Base-by-base conservation (phyloP, 2,329 filamentous ascomycete genomes). In the Colletotrichum cuscutae region DNA sequence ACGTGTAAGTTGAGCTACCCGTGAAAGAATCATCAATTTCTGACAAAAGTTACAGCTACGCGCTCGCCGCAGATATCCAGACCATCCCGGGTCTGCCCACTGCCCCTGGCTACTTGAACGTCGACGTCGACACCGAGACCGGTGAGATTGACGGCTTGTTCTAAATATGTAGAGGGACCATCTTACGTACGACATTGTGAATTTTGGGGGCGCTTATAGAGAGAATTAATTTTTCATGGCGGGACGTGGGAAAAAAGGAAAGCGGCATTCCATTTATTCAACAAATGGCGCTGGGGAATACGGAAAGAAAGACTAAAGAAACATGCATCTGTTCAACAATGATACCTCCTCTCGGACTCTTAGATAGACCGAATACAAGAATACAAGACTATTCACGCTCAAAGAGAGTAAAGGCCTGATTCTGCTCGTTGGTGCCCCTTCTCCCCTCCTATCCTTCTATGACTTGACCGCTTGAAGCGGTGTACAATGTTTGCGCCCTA, bases 21-120 rank as follows among this genome's bases (percentile, higher is more conserved):
- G 26, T 11, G 12, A 5, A 24, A 12, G 8, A 57, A 64, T 72
- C 63, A 76, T 79, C 74, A 76, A 77, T 79, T 76, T 76, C 83
- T 88, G 80, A 87, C 75, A 63, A 8, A 7, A 7, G 42, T 67
- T 59, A 57, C 76, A 93, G 93, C 66, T 98, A 98, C 78, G 97
- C 97, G 7, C 89, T 98, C 74, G 97, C 97, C 66, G 97, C 97
- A 15, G 97, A 99, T 80, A 98, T 99, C 76, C 97, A 98, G 87
- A 99, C 97, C 1, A 99, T 99, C 76, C 97, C 97, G 15, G 97
- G 97, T 74, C 87, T 99, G 76, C 96, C 96, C 11, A 98, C 97
- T 9, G 96, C 96, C 24, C 97, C 96, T 9, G 97, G 97, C 12
- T 98, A 98, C 81, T 87, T 98, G 74, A 98, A 98, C 79, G 95